Evolutionary conservation across 2,329 filamentous ascomycete species (phyloP).

Genomic region (Stemphylium beticola): DNA sequence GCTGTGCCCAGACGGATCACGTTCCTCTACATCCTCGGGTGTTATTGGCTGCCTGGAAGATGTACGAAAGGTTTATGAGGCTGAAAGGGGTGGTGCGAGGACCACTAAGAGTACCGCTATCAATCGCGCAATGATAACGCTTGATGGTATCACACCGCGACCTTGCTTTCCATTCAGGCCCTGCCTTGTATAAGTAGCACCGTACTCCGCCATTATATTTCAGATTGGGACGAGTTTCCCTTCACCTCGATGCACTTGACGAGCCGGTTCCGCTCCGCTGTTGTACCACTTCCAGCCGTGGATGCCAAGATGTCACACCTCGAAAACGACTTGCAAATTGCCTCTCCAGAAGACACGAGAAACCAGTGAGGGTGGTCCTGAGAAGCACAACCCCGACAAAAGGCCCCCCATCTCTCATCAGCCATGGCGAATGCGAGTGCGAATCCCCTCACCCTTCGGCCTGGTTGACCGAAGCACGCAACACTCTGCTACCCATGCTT

Average conservation of each 20-base stretch:
- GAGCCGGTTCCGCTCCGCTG: slow-evolving; percentile 14
- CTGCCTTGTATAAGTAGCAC: slow-evolving; percentile 25
- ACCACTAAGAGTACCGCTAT: slow-evolving; percentile 44
- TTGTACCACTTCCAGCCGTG: slow-evolving; percentile 9
- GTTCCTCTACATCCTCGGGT: slow-evolving; percentile 4
- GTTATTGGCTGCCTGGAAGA: slow-evolving; percentile 31
- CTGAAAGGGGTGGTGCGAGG: slow-evolving; percentile 21
- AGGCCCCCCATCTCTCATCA: background rate
- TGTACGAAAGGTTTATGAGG: slow-evolving; percentile 14
- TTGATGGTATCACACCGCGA: slow-evolving; percentile 36
- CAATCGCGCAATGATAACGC: slow-evolving; percentile 48
- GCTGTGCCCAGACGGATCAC: background rate
- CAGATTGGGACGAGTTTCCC: background rate
- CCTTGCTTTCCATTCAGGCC: background rate
- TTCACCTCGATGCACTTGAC: background rate
- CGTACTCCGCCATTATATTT: background rate
- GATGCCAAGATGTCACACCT: slow-evolving; percentile 14
- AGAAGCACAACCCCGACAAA: background rate
- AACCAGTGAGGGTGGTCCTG: background rate
- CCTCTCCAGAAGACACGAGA: background rate
- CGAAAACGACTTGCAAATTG: background rate
- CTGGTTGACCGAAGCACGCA: slow-evolving; percentile 3
- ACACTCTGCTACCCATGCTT: background rate
- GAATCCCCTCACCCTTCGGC: slow-evolving; percentile 4
- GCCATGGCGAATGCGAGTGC: background rate